A percentile compares a stretch with the other conserved stretches of the same genome.
These are phyloP conservation scores for Halophytophthora polymorphica DNA, from an alignment of 352 stramenopile genomes.

Conservation along the genomic window DNA sequence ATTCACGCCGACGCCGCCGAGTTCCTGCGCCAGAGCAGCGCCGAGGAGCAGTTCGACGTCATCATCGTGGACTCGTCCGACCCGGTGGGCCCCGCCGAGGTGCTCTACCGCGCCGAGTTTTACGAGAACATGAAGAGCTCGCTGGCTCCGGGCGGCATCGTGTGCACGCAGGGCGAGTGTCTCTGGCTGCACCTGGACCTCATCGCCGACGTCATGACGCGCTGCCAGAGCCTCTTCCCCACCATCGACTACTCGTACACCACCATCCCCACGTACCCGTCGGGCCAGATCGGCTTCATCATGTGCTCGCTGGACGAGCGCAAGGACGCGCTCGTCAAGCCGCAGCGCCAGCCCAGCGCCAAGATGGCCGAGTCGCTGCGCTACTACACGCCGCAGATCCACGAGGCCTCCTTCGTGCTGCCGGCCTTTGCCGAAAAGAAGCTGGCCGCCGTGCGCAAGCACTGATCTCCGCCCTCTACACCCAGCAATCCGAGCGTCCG, in stretches of 20 bases:
- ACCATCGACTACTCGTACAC: slow-evolving; percentile 99
- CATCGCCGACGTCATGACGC: slow-evolving; percentile 93
- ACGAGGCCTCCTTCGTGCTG: slow-evolving; percentile 96
- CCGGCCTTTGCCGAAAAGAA: slow-evolving; percentile 91
- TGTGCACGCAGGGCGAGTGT: slow-evolving; percentile 96
- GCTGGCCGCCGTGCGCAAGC: slow-evolving; percentile 78
- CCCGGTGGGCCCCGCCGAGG: slow-evolving; percentile 92
- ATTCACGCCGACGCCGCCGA: slow-evolving; percentile 90
- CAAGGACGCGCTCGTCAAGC: slow-evolving; percentile 50
- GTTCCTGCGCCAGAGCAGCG: slow-evolving; percentile 81
- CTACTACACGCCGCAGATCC: slow-evolving; percentile 95
- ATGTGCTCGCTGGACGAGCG: slow-evolving; percentile 83
- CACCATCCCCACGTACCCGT: slow-evolving; percentile 98
- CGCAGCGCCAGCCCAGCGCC: slow-evolving; percentile 57
- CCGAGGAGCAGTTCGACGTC: slow-evolving; percentile 91
- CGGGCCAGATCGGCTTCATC: slow-evolving; percentile 98
- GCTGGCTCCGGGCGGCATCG: slow-evolving; percentile 81
- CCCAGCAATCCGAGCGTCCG: too few species aligned
- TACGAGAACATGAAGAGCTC: slow-evolving; percentile 93
- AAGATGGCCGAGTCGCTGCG: slow-evolving; percentile 74
- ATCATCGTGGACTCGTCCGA: slow-evolving; percentile 98
- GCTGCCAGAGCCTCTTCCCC: slow-evolving; percentile 90
- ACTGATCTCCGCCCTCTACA: slow-evolving; percentile 12
- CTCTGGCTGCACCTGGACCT: slow-evolving; percentile 98
- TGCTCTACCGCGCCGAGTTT: slow-evolving; percentile 94